These are phyloP conservation scores for Calvatia gigantea DNA, from an alignment of 768 basidiomycete genomes.

Conservation along the genomic window DNA sequence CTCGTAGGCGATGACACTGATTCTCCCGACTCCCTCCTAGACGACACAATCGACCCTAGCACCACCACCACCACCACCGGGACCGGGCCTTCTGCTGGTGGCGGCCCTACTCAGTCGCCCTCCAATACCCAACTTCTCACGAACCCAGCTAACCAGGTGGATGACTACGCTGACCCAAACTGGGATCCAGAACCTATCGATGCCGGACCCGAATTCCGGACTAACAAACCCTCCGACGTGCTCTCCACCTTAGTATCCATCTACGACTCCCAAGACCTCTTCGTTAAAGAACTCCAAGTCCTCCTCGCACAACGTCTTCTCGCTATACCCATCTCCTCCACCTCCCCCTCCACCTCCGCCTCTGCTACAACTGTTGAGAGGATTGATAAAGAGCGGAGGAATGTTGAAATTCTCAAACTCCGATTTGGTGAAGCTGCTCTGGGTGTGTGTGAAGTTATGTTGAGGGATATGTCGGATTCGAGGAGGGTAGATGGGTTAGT, in stretches of 20 bases:
- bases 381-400: slow-evolving; percentile 59
- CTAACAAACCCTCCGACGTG: slow-evolving; percentile 89
- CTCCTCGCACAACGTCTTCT: slow-evolving; percentile 86
- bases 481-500: slow-evolving; percentile 86
- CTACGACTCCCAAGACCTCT: slow-evolving; percentile 95
- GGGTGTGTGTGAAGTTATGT: slow-evolving; percentile 97
- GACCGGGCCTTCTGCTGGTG: background rate
- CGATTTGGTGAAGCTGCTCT: slow-evolving; percentile 92
- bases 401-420: slow-evolving; percentile 91
- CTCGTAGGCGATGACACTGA: slow-evolving; percentile 79
- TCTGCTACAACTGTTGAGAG: slow-evolving; percentile 1
- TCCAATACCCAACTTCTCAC: background rate
- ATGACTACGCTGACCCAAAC: slow-evolving; percentile 87
- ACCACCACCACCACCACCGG: slow-evolving; percentile 58
- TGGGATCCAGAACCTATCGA: slow-evolving; percentile 98
- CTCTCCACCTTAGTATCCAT: slow-evolving; percentile 96
- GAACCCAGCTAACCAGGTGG: slow-evolving; percentile 32
- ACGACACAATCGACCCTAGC: slow-evolving; percentile 78
- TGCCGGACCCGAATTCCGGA: slow-evolving; percentile 92
- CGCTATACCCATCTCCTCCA: slow-evolving; percentile 41
- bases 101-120: background rate
- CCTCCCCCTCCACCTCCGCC: background rate
- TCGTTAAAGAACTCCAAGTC: slow-evolving; percentile 93
- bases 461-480: slow-evolving; percentile 96
- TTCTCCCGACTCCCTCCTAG: slow-evolving; percentile 74